Percentiles rank a stretch among this genome's conserved stretches.
Conservation (phyloP, 129 eudicot species). For the Tagetes erecta region DNA sequence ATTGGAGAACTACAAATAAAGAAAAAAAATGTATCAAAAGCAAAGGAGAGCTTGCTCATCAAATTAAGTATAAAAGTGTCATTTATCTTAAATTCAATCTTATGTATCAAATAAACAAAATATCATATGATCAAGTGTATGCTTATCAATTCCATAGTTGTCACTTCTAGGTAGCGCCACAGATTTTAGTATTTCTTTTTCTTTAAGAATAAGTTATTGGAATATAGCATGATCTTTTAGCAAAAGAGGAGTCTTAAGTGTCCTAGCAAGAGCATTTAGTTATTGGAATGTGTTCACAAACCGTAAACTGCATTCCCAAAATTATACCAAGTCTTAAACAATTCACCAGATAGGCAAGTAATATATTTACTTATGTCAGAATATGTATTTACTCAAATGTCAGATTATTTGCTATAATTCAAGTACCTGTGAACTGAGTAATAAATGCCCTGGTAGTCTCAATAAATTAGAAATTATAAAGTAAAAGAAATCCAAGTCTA, state of each 20-base stretch:
- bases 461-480: background rate
- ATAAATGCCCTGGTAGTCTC: conserved; percentile 1
- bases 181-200: background rate
- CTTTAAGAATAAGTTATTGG: background rate
- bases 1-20: background rate
- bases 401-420: background rate
- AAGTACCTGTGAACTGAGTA: background rate
- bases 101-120: background rate
- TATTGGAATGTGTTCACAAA: background rate
- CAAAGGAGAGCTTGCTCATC: background rate
- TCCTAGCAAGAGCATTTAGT: background rate
- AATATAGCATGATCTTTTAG: background rate
- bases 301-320: background rate
- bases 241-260: background rate
- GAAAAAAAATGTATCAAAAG: background rate
- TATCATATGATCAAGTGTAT: background rate
- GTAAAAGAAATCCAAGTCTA: conserved; percentile 4
- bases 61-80: background rate
- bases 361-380: conserved; percentile 1
- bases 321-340: background rate
- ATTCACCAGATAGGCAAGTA: background rate
- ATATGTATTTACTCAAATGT: background rate
- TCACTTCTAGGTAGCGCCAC: background rate
- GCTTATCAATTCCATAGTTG: background rate
- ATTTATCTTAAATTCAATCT: background rate